phyloP scores from a whole-genome alignment of 768 basidiomycete species.

The Cystofilobasidium bisporidii region DNA sequence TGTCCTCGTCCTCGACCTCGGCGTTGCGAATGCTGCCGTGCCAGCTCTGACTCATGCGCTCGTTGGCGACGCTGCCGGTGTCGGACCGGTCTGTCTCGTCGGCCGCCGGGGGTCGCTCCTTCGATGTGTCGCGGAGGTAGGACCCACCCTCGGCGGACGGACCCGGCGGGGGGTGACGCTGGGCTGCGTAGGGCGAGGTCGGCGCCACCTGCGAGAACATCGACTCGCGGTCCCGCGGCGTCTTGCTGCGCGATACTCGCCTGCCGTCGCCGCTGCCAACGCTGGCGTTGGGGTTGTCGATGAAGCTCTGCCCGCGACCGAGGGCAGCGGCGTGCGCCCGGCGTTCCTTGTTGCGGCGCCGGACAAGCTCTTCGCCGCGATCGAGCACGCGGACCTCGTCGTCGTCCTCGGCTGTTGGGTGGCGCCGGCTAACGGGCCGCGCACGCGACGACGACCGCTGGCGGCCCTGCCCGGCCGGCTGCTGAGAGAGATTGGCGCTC shows the following conservation, averaged over 20 bases:
- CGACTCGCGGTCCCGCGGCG: constrained; percentile 2
- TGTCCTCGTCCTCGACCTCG: constrained; percentile 12
- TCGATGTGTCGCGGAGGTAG: background rate
- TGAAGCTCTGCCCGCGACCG: constrained; percentile 18
- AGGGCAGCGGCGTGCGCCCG: constrained; percentile 30
- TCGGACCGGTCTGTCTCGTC: constrained; percentile 14
- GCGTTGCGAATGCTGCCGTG: background rate
- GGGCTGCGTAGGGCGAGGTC: background rate
- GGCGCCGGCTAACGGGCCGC: constrained; percentile 2
- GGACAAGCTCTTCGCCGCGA: constrained; percentile 43
- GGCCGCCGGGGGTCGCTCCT: background rate
- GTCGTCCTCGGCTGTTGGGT: constrained; percentile 29
- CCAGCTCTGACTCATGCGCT: background rate
- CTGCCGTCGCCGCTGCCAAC: background rate
- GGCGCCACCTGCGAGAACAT: background rate
- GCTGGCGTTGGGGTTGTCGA: background rate
- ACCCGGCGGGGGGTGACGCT: background rate
- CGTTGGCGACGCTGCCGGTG: constrained; percentile 9
- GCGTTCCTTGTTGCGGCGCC: constrained; percentile 40
- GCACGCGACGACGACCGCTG: constrained; percentile 1
- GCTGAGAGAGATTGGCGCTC: background rate
- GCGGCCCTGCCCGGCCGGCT: background rate
- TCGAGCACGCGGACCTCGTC: constrained; percentile 40
- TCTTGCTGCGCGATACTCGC: background rate
- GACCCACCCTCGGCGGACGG: background rate